Evolutionary conservation across 805 yeast species (phyloP), one percentile per base, ranked within the genome.

Genomic region (Wickerhamiella sergipiensis): DNA sequence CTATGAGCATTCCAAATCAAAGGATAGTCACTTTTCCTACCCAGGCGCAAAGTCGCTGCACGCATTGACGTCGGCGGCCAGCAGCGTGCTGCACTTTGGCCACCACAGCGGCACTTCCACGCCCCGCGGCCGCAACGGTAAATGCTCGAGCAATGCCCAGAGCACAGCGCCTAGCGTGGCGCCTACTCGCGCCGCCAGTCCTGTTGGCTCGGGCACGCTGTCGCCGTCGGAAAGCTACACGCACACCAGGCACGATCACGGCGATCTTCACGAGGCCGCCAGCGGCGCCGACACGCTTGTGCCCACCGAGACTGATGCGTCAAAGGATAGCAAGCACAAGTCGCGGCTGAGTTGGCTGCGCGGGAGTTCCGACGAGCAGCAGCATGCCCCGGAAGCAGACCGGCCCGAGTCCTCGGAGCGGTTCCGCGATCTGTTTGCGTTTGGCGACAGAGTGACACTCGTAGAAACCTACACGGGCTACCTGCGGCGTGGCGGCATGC

Each of bases 401-500:
- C 68, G 78, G 46, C 64, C 59, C 1, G 66, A 63, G 2, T 75
- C 85, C 0, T 73, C 76, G n/a, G 65, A 66, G n/a, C 71, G 85
- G 53, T 88, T 82, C 61, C 72, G 77, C 46, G 62, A 68, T 1
- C 82, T 80, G 57, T 90, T 90, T 58, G 77, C 88, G 0, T 67
- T 89, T 10, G 71, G 75, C 5, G 72, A 70, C 0, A 61, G 68
- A 1, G 79, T 78, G 40, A 63, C 61, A 4, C 67, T 89, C 45
- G 64, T 81, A 0, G 79, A 95, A 0, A 73, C 86, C 1, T 90
- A 86, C 60, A 24, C 51, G 36, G 53, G 58, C 33, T 43, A 43
- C 10, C 22, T 59, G 12, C 24, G 45, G 10, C 51, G 47, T 17
- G 55, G 55, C 6, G 50, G 47, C 7, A 51, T 49, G 18, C 15